Percentiles rank a stretch among this genome's conserved stretches.
Conservation (phyloP, 805 yeast species). For the Ogataea sp. region DNA sequence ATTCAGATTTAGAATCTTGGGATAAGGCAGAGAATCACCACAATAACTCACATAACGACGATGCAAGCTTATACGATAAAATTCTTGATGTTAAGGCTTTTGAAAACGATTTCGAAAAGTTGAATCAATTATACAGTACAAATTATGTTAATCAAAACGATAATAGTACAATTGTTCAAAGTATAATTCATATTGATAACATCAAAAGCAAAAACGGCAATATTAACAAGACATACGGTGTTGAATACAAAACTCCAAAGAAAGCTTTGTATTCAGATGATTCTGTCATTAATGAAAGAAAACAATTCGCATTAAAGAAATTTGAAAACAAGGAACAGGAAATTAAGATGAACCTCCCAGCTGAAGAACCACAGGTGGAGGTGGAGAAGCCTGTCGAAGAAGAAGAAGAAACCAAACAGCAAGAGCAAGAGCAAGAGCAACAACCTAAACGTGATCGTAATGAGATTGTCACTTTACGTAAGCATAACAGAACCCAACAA, state of each 20-base stretch:
- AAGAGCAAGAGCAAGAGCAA: constrained; percentile 5
- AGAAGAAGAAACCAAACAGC: constrained; percentile 7
- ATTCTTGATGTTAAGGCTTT: constrained; percentile 16
- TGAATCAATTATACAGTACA: constrained; percentile 2
- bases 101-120: constrained; percentile 12
- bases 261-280: too few relatives aligned
- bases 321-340: constrained; percentile 2
- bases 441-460: constrained; percentile 18
- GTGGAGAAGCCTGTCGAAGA: constrained; percentile 12
- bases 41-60: constrained; percentile 10
- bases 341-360: constrained; percentile 8
- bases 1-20: constrained; percentile 29
- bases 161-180: too few relatives aligned
- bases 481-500: constrained; percentile 13
- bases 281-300: too few relatives aligned
- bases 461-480: constrained; percentile 24
- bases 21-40: not conserved
- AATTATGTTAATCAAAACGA: not conserved
- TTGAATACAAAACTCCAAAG: too few relatives aligned
- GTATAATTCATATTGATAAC: too few relatives aligned
- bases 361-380: too few relatives aligned
- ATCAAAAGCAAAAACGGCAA: too few relatives aligned
- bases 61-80: constrained; percentile 10
- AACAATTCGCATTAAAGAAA: too few relatives aligned
- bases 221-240: too few relatives aligned